phyloP scores from a whole-genome alignment of 768 basidiomycete genomes.

The Pilatotrama ljubarskyi region DNA sequence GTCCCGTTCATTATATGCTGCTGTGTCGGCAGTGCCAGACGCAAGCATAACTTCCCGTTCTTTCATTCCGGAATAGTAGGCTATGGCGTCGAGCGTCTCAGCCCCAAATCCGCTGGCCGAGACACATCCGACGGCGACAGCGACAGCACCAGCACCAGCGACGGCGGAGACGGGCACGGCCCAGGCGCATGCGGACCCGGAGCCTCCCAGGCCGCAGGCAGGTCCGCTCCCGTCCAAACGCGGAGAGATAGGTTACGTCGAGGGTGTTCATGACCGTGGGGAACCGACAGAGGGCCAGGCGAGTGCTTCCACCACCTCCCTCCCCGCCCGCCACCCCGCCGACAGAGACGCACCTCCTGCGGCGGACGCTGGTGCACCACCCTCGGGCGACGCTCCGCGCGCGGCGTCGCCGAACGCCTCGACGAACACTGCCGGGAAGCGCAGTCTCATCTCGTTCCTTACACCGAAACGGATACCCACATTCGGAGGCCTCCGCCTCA shows the following conservation, averaged over 20 bases:
- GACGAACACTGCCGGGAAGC: conserved; percentile 28
- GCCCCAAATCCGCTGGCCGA: conserved; percentile 20
- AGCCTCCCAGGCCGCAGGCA: conserved; percentile 40
- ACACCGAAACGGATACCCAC: conserved; percentile 39
- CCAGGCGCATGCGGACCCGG: background rate
- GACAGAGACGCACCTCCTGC: conserved; percentile 38
- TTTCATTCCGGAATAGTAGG: conserved; percentile 8
- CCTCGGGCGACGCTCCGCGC: conserved; percentile 22
- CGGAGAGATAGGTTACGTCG: conserved; percentile 65
- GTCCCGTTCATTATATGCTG: conserved; percentile 17
- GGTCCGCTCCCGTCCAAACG: conserved; percentile 62
- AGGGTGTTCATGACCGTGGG: conserved; percentile 37
- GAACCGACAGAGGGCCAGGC: conserved; percentile 21
- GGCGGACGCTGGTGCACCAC: conserved; percentile 18
- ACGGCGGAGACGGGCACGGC: background rate
- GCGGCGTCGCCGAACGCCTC: conserved; percentile 16
- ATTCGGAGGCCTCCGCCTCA: conserved; percentile 46
- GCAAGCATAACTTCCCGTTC: conserved; percentile 23
- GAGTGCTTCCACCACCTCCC: conserved; percentile 16
- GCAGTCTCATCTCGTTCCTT: conserved; percentile 40
- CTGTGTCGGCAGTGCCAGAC: conserved; percentile 25
- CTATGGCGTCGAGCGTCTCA: conserved; percentile 21
- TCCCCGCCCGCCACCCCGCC: conserved; percentile 54
- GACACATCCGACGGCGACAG: conserved; percentile 1
- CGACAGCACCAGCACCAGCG: background rate